Percentiles rank a stretch among this genome's conserved stretches.
Evolutionary conservation across 352 stramenopile species (phyloP).

Genomic region (Globisporangium nunn): DNA sequence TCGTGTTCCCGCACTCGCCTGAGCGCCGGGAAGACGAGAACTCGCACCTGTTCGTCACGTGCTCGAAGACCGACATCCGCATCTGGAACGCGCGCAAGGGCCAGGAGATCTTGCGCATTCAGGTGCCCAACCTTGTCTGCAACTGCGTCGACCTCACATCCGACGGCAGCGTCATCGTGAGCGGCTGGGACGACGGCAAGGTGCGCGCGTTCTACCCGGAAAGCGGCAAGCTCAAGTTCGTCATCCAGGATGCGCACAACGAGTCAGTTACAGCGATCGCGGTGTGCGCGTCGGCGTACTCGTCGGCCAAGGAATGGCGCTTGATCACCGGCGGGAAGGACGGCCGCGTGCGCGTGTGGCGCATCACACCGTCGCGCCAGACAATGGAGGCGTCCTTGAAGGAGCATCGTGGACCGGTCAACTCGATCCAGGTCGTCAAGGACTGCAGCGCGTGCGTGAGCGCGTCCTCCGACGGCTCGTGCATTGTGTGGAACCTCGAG

Average conservation of each 20-base stretch:
- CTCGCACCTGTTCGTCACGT: conserved; percentile 94
- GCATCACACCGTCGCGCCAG: conserved; percentile 88
- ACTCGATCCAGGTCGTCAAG: conserved; percentile 78
- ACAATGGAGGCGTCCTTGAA: conserved; percentile 94
- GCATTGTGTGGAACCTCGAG: conserved; percentile 96
- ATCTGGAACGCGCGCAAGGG: conserved; percentile 92
- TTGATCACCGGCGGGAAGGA: conserved; percentile 93
- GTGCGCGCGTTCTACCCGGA: conserved; percentile 96
- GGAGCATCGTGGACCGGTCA: conserved; percentile 93
- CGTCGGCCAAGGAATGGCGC: conserved; percentile 63
- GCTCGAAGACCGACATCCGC: conserved; percentile 91
- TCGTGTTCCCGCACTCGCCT: conserved; percentile 85
- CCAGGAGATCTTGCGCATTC: conserved; percentile 94
- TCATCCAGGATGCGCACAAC: conserved; percentile 95
- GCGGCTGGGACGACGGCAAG: conserved; percentile 95
- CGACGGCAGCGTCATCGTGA: conserved; percentile 88
- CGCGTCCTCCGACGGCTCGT: conserved; percentile 82
- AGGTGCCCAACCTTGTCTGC: conserved; percentile 96
- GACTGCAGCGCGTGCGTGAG: conserved; percentile 75
- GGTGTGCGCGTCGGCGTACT: conserved; percentile 72
- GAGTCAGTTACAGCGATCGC: conserved; percentile 92
- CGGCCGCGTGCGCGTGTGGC: conserved; percentile 92
- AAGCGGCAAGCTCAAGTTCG: conserved; percentile 94
- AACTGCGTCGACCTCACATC: conserved; percentile 89
- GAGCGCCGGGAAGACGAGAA: conserved; percentile 62